Evolutionary conservation across 2,329 filamentous ascomycete species (phyloP).

Genomic region (Cladorrhinum sp.): DNA sequence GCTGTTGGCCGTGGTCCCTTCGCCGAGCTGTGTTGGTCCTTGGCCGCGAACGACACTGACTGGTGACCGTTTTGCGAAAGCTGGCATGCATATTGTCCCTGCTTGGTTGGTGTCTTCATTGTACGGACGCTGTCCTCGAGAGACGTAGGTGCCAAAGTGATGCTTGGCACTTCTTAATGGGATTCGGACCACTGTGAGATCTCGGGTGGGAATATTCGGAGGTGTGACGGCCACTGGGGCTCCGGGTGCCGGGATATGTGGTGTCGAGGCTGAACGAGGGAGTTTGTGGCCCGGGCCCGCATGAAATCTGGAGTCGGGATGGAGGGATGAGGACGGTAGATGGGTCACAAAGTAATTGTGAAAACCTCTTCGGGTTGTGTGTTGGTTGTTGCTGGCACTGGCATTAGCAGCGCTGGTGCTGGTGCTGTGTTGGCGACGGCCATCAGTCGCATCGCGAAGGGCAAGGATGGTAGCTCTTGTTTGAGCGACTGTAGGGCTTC

Average conservation of each 20-base stretch:
- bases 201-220: constrained; percentile 60
- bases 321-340: constrained; percentile 85
- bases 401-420: not conserved
- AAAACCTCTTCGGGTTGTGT: constrained; percentile 55
- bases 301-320: constrained; percentile 72
- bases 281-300: constrained; percentile 76
- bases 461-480: constrained; percentile 6
- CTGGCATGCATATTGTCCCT: constrained; percentile 87
- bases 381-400: constrained; percentile 13
- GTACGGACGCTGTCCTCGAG: constrained; percentile 77
- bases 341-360: constrained; percentile 98
- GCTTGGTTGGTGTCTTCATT: constrained; percentile 96
- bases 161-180: constrained; percentile 92
- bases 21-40: constrained; percentile 49
- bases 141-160: constrained; percentile 80
- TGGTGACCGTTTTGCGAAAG: constrained; percentile 82
- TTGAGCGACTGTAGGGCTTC: not conserved
- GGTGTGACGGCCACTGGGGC: constrained; percentile 57
- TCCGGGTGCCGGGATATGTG: constrained; percentile 60
- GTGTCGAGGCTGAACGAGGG: constrained; percentile 78
- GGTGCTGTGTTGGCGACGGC: constrained; percentile 6
- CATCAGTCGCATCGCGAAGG: constrained; percentile 6
- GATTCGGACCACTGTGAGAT: constrained; percentile 92
- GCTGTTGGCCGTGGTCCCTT: constrained; percentile 69
- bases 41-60: constrained; percentile 51